Conservation (phyloP, 2,329 filamentous ascomycete species). For the Fusarium buxicola region DNA sequence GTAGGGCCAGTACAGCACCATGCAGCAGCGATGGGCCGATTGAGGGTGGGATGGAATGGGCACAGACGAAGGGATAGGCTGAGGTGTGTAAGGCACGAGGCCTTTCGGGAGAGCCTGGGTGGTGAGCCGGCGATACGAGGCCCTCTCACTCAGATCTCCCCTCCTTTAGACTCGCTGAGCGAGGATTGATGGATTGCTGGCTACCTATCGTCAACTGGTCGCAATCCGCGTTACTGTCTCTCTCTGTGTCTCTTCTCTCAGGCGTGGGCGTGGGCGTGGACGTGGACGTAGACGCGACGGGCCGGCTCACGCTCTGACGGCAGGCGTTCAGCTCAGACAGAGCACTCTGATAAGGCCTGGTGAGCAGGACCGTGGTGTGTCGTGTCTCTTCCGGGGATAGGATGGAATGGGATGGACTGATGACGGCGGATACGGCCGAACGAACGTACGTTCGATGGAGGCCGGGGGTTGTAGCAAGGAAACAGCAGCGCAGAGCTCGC, state of each 20-base stretch:
- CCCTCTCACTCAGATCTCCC: conserved; percentile 16
- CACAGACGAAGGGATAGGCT: conserved; percentile 17
- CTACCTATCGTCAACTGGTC: conserved; percentile 11
- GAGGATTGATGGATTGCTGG: conserved; percentile 21
- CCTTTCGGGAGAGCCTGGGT: conserved; percentile 38
- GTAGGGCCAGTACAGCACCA: conserved; percentile 45
- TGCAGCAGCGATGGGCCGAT: conserved; percentile 48
- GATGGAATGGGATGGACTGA: conserved; percentile 41
- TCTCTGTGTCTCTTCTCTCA: conserved; percentile 20
- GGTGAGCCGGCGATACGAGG: conserved; percentile 31
- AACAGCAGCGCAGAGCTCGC: conserved; percentile 31
- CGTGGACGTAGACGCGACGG: conserved; percentile 30
- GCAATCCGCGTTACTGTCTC: conserved; percentile 11
- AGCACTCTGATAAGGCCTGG: conserved; percentile 13
- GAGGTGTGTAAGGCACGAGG: conserved; percentile 30
- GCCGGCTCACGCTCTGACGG: conserved; percentile 5
- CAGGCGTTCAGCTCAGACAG: conserved; percentile 7
- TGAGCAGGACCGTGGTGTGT: conserved; percentile 17
- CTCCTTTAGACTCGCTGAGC: conserved; percentile 1
- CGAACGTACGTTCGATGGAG: conserved; percentile 38
- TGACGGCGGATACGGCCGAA: conserved; percentile 45
- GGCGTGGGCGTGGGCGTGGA: conserved; percentile 17
- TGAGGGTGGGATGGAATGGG: conserved; percentile 27
- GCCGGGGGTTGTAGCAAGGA: conserved; percentile 38
- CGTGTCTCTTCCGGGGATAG: conserved; percentile 2